A percentile compares a stretch with the other conserved stretches of the same genome.
These are phyloP conservation scores for Phlyctochytrium planicorne DNA, from an alignment of 192 early-diverging fungal species.

Conservation along the genomic window DNA sequence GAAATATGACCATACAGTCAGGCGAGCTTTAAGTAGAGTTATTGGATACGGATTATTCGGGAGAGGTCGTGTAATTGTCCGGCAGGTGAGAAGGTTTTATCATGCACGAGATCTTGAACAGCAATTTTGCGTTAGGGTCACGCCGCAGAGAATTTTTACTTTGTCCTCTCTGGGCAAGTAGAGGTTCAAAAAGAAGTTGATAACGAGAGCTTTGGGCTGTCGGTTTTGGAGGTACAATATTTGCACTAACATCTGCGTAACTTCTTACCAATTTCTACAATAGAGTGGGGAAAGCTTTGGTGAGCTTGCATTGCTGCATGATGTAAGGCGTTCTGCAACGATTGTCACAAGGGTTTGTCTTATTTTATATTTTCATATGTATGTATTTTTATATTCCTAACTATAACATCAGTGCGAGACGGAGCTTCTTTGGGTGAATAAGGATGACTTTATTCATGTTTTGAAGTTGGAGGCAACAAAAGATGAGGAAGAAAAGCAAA, in stretches of 20 bases:
- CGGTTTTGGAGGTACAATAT: not conserved
- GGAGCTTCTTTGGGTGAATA: constrained; percentile 18
- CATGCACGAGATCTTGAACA: not conserved
- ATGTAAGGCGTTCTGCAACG: constrained; percentile 17
- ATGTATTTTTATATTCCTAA: not conserved
- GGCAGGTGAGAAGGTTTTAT: constrained; percentile 13
- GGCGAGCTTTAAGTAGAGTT: constrained; percentile 18
- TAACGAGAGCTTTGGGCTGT: not conserved
- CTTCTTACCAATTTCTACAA: not conserved
- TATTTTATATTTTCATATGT: not conserved
- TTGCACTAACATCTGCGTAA: not conserved
- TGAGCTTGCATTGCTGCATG: constrained; percentile 22
- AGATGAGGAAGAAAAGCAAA: constrained; percentile 20
- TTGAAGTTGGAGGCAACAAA: constrained; percentile 14
- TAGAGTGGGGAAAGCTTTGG: constrained; percentile 24
- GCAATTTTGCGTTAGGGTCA: constrained; percentile 24
- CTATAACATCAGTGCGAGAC: not conserved
- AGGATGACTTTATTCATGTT: constrained; percentile 19
- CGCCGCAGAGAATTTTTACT: constrained; percentile 28
- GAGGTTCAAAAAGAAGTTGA: constrained; percentile 18
- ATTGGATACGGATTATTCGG: constrained; percentile 19
- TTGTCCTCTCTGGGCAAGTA: constrained; percentile 17
- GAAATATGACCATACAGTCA: constrained; percentile 23
- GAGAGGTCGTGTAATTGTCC: constrained; percentile 10
- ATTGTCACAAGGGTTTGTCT: constrained; percentile 12